Percentiles rank a stretch among this genome's conserved stretches.
Conservation (phyloP, 768 basidiomycete species). For the Lenzites betulinus region DNA sequence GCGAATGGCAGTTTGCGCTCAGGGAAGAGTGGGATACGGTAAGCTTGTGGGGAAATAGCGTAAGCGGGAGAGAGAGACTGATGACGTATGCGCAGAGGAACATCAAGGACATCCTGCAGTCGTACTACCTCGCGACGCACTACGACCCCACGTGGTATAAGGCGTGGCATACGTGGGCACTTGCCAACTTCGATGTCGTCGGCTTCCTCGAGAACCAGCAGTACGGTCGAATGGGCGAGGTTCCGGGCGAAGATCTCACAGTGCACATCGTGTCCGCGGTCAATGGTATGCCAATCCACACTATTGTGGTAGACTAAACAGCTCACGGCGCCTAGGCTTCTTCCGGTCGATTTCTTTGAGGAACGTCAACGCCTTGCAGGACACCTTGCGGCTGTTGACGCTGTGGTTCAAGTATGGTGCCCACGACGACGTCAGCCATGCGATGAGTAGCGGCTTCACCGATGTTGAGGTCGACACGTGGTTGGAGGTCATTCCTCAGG, state of each 20-base stretch:
- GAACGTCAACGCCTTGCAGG: constrained; percentile 90
- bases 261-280: constrained; percentile 90
- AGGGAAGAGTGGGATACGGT: constrained; percentile 68
- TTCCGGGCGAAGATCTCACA: constrained; percentile 64
- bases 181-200: constrained; percentile 95
- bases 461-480: constrained; percentile 95
- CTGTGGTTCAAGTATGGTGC: constrained; percentile 98
- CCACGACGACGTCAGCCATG: constrained; percentile 85
- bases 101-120: constrained; percentile 78
- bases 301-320: constrained; percentile 8
- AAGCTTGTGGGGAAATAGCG: not conserved
- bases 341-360: constrained; percentile 92
- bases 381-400: constrained; percentile 89
- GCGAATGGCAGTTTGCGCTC: constrained; percentile 88
- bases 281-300: constrained; percentile 56
- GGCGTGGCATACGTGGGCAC: constrained; percentile 98
- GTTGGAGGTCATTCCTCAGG: constrained; percentile 98
- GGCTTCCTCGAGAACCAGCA: constrained; percentile 71
- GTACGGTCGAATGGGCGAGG: constrained; percentile 55
- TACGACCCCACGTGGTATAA: constrained; percentile 98
- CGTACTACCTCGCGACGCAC: constrained; percentile 85
- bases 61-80: not conserved
- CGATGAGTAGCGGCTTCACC: constrained; percentile 84
- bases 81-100: constrained; percentile 53
- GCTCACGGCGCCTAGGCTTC: constrained; percentile 58